phyloP scores from a whole-genome alignment of 805 yeast genomes.

The Suhomyces xylopsoci region DNA sequence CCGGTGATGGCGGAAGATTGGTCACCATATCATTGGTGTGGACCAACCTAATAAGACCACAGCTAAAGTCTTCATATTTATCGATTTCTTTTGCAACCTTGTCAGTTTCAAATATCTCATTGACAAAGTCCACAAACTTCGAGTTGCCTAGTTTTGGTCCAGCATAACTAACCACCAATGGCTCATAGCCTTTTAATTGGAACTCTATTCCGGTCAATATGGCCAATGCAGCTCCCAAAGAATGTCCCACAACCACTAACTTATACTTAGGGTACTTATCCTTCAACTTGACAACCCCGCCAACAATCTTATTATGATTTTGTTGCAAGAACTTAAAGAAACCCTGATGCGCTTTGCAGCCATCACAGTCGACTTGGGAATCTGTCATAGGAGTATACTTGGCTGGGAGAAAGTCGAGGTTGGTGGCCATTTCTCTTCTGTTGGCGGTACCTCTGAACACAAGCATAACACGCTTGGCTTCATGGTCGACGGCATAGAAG shows the following conservation, averaged over 20 bases:
- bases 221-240: conserved; percentile 73
- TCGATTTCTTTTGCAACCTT: conserved; percentile 20
- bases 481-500: conserved; percentile 48
- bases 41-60: conserved; percentile 52
- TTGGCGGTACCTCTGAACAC: conserved; percentile 66
- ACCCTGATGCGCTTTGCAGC: conserved; percentile 65
- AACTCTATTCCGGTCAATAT: conserved; percentile 61
- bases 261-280: conserved; percentile 45
- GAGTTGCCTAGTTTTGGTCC: conserved; percentile 64
- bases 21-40: conserved; percentile 62
- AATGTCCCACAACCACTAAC: conserved; percentile 65
- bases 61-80: conserved; percentile 19
- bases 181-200: conserved; percentile 49
- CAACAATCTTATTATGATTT: conserved; percentile 37
- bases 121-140: conserved; percentile 49
- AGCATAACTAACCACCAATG: conserved; percentile 58
- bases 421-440: conserved; percentile 59
- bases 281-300: conserved; percentile 28
- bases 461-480: conserved; percentile 40
- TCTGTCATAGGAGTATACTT: conserved; percentile 42
- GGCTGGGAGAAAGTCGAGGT: conserved; percentile 48
- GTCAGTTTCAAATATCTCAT: conserved; percentile 43
- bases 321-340: conserved; percentile 47
- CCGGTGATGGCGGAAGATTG: conserved; percentile 50
- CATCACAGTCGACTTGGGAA: conserved; percentile 32